Evolutionary conservation across 225 moss, liverwort and hornwort genomes (phyloP), one percentile per base, ranked within the genome.

Genomic region (Pseudoscleropodium purum): DNA sequence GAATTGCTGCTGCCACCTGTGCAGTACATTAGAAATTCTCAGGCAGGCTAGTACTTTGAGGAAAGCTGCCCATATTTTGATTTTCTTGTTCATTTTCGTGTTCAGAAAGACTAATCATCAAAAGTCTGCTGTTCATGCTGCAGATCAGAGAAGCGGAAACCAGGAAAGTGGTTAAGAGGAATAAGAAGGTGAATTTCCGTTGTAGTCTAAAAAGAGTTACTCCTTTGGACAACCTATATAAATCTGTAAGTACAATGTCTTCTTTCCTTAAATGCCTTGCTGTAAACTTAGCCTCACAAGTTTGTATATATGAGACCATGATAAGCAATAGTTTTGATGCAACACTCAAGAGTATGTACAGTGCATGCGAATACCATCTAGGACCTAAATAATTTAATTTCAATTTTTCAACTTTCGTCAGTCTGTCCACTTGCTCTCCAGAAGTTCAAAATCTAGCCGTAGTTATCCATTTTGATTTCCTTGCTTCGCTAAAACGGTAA

Each of bases 61-160:
- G 45, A 37, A 52, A 66, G 54, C 16, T 84, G 27, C 31, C 20
- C 69, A 84, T 19, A 31, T 21, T 68, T 56, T 68, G 30, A 56
- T 39, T 43, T 84, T 18, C 31, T 41, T 52, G 7, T 62, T 27
- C 27, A 11, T 25, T 15, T 59, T 24, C 18, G 12, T n/a, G 25
- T 87, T 81, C 41, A 27, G 60, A 63, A 85, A 74, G 9, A 60
- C 27, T 86, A 29, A 70, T 86, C 37, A 68, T 41, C 45, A 9
- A 36, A 73, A 47, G 8, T 45, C 41, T 76, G 70, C 13, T 83
- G 67, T 87, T 84, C n/a, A 34, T 88, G 81, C 57, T 84, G 47
- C 91, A 92, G 94, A 63, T 91, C 45, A 52, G 29, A 67, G 68
- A 81, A 84, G 86, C 30, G 36, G 81, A 66, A 86, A 81, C 57